phyloP scores from a whole-genome alignment of 441 rosid species.

The Gossypium schwendimanii region DNA sequence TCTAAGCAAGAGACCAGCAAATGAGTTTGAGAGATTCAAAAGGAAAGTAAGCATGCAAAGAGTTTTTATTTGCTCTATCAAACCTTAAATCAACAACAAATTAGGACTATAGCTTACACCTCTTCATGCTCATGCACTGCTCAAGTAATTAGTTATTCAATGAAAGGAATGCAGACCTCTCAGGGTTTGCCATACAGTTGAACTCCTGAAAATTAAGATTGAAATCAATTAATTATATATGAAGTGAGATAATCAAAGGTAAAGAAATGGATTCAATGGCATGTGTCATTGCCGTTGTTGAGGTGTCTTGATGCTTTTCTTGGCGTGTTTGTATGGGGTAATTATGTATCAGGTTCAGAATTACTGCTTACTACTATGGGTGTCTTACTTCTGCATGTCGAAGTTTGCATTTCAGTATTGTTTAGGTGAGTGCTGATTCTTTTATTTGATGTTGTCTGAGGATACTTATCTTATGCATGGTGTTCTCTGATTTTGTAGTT shows the following conservation, averaged over 20 bases:
- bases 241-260: constrained; percentile 8
- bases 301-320: no score
- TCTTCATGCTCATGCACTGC: constrained; percentile 9
- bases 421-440: no score
- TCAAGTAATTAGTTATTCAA: constrained; percentile 5
- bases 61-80: not conserved
- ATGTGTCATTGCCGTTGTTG: no score
- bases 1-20: not conserved
- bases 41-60: not conserved
- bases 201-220: constrained; percentile 32
- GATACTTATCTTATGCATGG: no score
- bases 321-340: no score
- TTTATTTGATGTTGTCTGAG: no score
- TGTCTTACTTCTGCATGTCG: no score
- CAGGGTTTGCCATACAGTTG: constrained; percentile 28
- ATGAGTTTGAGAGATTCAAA: not conserved
- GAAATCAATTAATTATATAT: not conserved
- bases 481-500: no score
- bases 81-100: constrained; percentile 3
- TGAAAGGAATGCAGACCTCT: constrained; percentile 14
- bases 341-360: no score
- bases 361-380: no score
- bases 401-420: no score
- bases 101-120: constrained; percentile 17
- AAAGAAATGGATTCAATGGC: not conserved